Evolutionary conservation across 2,329 filamentous ascomycete genomes (phyloP).

Genomic region (Ophiognomonia clavigignenti-juglandacearum): DNA sequence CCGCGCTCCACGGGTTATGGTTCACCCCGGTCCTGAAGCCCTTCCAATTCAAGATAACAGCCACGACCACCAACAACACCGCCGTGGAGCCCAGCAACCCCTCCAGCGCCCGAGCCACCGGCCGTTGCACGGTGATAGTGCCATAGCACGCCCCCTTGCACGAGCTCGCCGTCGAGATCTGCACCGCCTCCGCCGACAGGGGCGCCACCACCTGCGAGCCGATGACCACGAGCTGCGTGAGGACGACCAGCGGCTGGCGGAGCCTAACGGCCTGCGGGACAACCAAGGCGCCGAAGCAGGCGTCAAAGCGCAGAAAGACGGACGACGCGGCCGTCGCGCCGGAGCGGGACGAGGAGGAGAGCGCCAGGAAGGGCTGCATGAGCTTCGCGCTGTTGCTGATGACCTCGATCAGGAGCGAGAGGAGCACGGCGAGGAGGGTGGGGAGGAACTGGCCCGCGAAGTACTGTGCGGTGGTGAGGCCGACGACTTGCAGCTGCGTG

Average conservation of each 20-base stretch:
- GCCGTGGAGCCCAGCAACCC: neutral
- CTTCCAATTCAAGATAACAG: conserved; percentile 22
- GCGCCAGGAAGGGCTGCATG: conserved; percentile 7
- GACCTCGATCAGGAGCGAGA: neutral
- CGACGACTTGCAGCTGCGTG: neutral
- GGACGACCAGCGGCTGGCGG: neutral
- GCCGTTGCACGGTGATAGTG: neutral
- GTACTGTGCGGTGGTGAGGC: neutral
- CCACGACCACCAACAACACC: conserved; percentile 20
- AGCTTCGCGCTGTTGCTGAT: conserved; percentile 3
- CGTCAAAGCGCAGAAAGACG: conserved; percentile 1
- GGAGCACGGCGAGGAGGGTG: neutral
- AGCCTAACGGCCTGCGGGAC: neutral
- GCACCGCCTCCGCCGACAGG: conserved; percentile 2
- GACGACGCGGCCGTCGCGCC: conserved; percentile 1
- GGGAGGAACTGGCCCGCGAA: conserved; percentile 1
- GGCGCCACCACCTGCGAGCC: conserved; percentile 3
- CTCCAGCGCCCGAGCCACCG: neutral
- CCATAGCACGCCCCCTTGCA: neutral
- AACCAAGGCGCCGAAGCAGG: neutral
- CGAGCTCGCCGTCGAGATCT: neutral
- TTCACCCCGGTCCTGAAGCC: conserved; percentile 27
- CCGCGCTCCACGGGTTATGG: conserved; percentile 31
- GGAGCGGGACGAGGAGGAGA: neutral
- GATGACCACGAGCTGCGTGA: conserved; percentile 1